Evolutionary conservation across 345 rosid genomes (phyloP).

Genomic region (Barbarea vulgaris): DNA sequence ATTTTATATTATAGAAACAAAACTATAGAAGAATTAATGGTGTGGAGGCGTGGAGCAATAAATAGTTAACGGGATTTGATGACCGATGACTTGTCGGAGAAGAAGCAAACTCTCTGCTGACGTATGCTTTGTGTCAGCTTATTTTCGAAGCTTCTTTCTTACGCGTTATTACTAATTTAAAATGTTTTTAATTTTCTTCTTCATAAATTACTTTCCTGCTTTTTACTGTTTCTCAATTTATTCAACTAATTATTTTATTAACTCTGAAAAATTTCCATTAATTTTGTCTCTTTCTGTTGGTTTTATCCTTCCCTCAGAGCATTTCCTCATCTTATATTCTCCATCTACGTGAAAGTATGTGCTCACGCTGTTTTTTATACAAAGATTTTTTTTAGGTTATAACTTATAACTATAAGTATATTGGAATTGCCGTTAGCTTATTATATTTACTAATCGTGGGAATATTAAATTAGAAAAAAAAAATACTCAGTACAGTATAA

Average conservation of each 20-base stretch:
- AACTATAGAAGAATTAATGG: background rate
- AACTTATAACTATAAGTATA: background rate
- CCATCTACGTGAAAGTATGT: constrained; percentile 22
- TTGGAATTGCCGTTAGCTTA: background rate
- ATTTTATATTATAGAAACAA: background rate
- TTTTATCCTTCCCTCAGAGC: constrained; percentile 10
- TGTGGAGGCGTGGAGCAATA: constrained; percentile 1
- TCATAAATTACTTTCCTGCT: background rate
- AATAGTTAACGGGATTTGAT: constrained; percentile 32
- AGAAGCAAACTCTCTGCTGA: constrained; percentile 40
- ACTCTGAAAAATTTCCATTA: constrained; percentile 1
- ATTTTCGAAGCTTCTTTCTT: constrained; percentile 26
- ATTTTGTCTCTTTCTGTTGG: constrained; percentile 42
- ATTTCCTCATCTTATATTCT: constrained; percentile 17
- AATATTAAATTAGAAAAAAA: background rate
- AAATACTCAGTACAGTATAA: background rate
- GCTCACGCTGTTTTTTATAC: constrained; percentile 15
- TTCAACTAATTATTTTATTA: constrained; percentile 15
- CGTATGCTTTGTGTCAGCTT: constrained; percentile 49
- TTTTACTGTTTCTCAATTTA: constrained; percentile 18
- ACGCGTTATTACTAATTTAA: constrained; percentile 31
- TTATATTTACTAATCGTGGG: background rate
- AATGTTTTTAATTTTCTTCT: background rate
- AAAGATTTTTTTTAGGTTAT: background rate
- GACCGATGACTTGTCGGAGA: constrained; percentile 44